These are phyloP conservation scores for Pezicula carpinea DNA, from an alignment of 2,329 filamentous ascomycete genomes.

Conservation along the genomic window DNA sequence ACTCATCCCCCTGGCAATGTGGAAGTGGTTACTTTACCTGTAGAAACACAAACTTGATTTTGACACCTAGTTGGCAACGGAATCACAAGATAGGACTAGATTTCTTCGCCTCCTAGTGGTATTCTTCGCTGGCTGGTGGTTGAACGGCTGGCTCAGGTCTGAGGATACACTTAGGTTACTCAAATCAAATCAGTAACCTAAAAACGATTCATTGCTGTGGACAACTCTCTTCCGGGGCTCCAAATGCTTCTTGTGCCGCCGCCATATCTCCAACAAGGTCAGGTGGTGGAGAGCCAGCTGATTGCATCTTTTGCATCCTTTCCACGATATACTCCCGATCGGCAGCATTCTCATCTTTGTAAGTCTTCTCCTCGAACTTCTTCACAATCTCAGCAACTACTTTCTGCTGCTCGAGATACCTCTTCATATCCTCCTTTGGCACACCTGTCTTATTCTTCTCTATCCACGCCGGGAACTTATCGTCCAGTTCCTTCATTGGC, in stretches of 20 bases:
- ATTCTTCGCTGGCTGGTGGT: too few species aligned
- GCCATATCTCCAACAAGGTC: conserved; percentile 90
- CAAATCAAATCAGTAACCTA: too few species aligned
- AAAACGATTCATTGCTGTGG: conserved; percentile 46
- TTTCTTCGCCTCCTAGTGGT: too few species aligned
- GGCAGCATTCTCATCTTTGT: conserved; percentile 73
- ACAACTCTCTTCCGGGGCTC: conserved; percentile 56
- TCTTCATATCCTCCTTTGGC: conserved; percentile 65
- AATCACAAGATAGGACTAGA: too few species aligned
- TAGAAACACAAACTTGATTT: too few species aligned
- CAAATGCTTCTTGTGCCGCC: conserved; percentile 69
- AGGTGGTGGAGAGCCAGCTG: conserved; percentile 79
- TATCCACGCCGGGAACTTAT: conserved; percentile 90
- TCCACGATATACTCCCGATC: conserved; percentile 94
- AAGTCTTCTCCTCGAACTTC: conserved; percentile 79
- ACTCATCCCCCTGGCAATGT: too few species aligned
- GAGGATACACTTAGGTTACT: too few species aligned
- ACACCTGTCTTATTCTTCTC: conserved; percentile 66
- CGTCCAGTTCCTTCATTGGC: conserved; percentile 94
- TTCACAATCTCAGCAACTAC: conserved; percentile 82
- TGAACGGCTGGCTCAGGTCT: too few species aligned
- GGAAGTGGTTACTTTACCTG: too few species aligned
- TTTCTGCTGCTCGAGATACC: conserved; percentile 76
- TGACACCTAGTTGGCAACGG: too few species aligned
- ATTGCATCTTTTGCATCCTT: conserved; percentile 99